Conservation (phyloP, 2,329 filamentous ascomycete genomes). For the Fusarium zealandicum region DNA sequence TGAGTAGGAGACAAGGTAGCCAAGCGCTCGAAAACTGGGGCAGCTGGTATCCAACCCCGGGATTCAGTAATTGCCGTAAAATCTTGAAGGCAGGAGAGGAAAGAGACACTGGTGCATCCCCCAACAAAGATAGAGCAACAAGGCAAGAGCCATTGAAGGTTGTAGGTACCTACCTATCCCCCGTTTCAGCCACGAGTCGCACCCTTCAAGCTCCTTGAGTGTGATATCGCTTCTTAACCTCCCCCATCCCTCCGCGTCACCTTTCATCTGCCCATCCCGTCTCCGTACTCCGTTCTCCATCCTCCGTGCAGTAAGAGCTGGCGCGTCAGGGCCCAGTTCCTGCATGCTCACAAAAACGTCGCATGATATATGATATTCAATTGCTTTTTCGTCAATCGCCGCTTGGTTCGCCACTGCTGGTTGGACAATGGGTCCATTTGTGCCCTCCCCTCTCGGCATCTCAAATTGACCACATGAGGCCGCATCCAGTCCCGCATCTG, state of each 20-base stretch:
- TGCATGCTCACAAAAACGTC: conserved; percentile 36
- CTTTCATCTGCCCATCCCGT: conserved; percentile 2
- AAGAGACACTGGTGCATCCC: background rate
- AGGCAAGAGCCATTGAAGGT: too few relatives aligned
- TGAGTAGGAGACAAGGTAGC: background rate
- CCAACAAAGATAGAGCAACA: background rate
- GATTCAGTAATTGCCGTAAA: too few relatives aligned
- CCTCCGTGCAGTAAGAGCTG: conserved; percentile 19
- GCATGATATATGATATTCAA: conserved; percentile 34
- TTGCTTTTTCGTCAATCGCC: conserved; percentile 35
- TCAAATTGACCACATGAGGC: conserved; percentile 30
- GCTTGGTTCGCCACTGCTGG: conserved; percentile 27
- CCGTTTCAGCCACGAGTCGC: conserved; percentile 15
- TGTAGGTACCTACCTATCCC: background rate
- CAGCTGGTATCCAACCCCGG: too few relatives aligned
- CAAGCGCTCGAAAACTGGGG: too few relatives aligned
- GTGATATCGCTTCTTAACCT: conserved; percentile 30
- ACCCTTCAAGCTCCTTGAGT: too few relatives aligned
- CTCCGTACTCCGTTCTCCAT: too few relatives aligned
- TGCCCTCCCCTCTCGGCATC: conserved; percentile 37
- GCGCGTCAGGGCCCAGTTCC: conserved; percentile 36
- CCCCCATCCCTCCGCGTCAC: conserved; percentile 20
- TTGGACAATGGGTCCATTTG: conserved; percentile 39
- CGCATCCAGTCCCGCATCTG: conserved; percentile 33
- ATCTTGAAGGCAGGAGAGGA: too few relatives aligned